Base-by-base conservation (phyloP, 148 eudicot genomes). In the Fagopyrum tataricum region DNA sequence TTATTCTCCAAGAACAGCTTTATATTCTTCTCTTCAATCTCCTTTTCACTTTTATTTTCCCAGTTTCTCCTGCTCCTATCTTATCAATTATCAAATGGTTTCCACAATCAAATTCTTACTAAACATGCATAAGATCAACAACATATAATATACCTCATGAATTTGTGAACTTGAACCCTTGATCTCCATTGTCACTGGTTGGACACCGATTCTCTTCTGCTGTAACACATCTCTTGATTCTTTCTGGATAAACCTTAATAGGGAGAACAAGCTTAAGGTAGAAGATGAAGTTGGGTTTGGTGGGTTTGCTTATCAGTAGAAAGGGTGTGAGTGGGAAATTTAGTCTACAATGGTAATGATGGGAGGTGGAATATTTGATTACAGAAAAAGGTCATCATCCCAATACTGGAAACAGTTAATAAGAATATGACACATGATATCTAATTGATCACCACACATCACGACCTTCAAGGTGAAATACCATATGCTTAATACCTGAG, bases 1-100 rank as follows among this genome's bases (percentile, higher is more conserved):
- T 80, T 81, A 84, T 94, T 94, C 82, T 94, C 87, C 86, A 87
- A 72, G 76, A 89, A 94, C 81, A 94, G 75, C 85, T 85, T 88
- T 87, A 91, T 78, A 81, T 94, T 94, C 92, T 83, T 81, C 44
- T 86, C 71, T 68, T 84, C 81, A 84, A 93, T 89, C 23, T 83
- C 82, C 40, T 62, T 76, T 18, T 40, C 24, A 20, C 55, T 71
- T 42, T 78, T 85, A 49, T 76, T 73, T 70, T 73, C 81, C 18
- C 67, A 46, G 44, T 72, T 72, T 48, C 74, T 75, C 72, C 77
- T 79, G 78, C 82, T 81, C 73, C 70, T 72, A n/a, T 8, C 8
- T 5, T n/a, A 23, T n/a, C 21, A 56, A 56, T 8, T 4, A 23
- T 15, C 26, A 31, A 56, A 17, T n/a, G n/a, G n/a, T n/a, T n/a